These are phyloP conservation scores for Blastobotrys petasosporus DNA, from an alignment of 1,139 yeast genomes.

Conservation along the genomic window DNA sequence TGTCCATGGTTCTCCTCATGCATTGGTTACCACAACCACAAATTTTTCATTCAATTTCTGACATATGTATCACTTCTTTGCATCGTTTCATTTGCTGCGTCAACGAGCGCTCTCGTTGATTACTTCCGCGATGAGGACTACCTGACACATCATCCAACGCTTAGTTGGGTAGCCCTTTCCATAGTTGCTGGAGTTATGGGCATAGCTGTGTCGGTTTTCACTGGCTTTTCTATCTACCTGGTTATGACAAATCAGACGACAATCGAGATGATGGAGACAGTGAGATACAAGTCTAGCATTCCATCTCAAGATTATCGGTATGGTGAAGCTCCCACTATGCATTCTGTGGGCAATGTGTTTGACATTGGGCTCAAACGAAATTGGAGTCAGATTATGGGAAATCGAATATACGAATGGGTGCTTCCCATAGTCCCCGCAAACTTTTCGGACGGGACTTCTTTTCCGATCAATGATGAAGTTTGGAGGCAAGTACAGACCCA, in stretches of 20 bases:
- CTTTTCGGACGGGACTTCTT: slow-evolving; percentile 28
- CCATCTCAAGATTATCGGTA: slow-evolving; percentile 38
- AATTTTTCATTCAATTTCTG: slow-evolving; percentile 71
- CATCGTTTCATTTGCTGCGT: slow-evolving; percentile 36
- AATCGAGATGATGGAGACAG: slow-evolving; percentile 66
- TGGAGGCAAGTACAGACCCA: slow-evolving; percentile 28
- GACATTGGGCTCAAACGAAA: slow-evolving; percentile 62
- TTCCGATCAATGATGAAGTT: slow-evolving; percentile 30
- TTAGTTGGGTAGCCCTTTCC: slow-evolving; percentile 56
- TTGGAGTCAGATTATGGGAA: slow-evolving; percentile 72
- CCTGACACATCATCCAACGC: slow-evolving; percentile 36
- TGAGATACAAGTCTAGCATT: slow-evolving; percentile 44
- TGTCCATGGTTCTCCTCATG: slow-evolving; percentile 97
- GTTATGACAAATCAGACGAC: slow-evolving; percentile 67
- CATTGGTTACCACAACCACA: slow-evolving; percentile 77
- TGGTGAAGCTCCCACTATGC: slow-evolving; percentile 37
- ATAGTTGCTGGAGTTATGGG: slow-evolving; percentile 58
- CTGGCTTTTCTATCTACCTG: slow-evolving; percentile 53
- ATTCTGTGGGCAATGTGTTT: slow-evolving; percentile 57
- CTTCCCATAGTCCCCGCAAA: slow-evolving; percentile 46
- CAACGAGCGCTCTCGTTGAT: slow-evolving; percentile 41
- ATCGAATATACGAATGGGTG: slow-evolving; percentile 56
- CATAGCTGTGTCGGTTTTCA: slow-evolving; percentile 56
- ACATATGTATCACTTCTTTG: slow-evolving; percentile 51
- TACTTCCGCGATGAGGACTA: slow-evolving; percentile 48